Percentiles rank a stretch among this genome's conserved stretches.
Evolutionary conservation across 2,329 filamentous ascomycete genomes (phyloP).

Genomic region (Colletotrichum caudatum): DNA sequence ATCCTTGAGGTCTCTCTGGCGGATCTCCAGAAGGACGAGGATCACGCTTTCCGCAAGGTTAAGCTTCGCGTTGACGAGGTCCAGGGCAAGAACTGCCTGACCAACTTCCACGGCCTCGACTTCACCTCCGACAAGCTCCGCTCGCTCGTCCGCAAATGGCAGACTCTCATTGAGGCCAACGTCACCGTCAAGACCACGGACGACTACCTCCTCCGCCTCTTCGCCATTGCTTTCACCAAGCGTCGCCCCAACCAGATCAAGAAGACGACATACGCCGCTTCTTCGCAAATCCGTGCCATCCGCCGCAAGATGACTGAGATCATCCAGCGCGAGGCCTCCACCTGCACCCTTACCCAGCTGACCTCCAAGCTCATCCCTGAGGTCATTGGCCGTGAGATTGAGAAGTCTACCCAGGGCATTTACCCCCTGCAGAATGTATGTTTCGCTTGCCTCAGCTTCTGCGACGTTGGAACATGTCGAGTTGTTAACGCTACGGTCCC

Average conservation of each 20-base stretch:
- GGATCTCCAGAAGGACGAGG: conserved; percentile 99
- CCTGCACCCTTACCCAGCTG: conserved; percentile 95
- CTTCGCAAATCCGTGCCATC: conserved; percentile 97
- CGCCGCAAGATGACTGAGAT: conserved; percentile 99
- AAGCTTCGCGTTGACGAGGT: conserved; percentile 99
- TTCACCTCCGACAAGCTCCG: conserved; percentile 99
- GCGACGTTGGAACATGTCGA: rapidly evolving
- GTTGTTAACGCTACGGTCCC: conserved; percentile 55
- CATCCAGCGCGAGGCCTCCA: conserved; percentile 94
- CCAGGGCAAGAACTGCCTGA: conserved; percentile 99
- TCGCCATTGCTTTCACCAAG: conserved; percentile 99
- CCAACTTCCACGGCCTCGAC: conserved; percentile 99
- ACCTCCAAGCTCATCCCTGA: conserved; percentile 99
- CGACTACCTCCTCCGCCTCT: conserved; percentile 98
- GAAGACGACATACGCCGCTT: conserved; percentile 99
- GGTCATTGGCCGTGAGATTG: conserved; percentile 99
- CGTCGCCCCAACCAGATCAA: conserved; percentile 99
- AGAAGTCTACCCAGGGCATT: conserved; percentile 99
- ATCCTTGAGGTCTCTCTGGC: conserved; percentile 99
- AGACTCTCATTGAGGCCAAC: conserved; percentile 99
- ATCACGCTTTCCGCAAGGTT: conserved; percentile 99
- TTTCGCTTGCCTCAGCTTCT: background rate
- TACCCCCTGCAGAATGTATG: conserved; percentile 98
- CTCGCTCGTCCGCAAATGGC: conserved; percentile 99
- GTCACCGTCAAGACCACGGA: conserved; percentile 99